Evolutionary conservation across 2,329 filamentous ascomycete genomes (phyloP).

Genomic region (Geosmithia flava): DNA sequence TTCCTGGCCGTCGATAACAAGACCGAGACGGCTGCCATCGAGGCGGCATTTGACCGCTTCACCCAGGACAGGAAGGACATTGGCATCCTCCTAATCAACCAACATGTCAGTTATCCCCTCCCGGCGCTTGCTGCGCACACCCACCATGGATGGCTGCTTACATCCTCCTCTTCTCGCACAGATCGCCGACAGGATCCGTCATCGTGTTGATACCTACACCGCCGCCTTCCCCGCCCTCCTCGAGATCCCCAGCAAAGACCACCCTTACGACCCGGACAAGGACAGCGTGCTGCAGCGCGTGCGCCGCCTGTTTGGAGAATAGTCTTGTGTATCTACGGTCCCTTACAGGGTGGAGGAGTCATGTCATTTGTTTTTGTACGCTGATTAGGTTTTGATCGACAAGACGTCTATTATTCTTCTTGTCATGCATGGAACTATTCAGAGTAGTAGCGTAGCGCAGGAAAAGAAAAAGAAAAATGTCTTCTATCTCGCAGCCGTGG

Average conservation of each 20-base stretch:
- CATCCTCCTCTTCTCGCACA: slow-evolving; percentile 20
- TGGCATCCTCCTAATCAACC: slow-evolving; percentile 92
- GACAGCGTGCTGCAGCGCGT: slow-evolving; percentile 93
- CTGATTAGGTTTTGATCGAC: background rate
- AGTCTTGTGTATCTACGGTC: slow-evolving; percentile 11
- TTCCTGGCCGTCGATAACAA: slow-evolving; percentile 94
- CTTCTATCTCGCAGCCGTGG: background rate
- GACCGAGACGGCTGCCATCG: slow-evolving; percentile 80
- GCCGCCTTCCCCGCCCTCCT: slow-evolving; percentile 92
- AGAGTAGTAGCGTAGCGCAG: background rate
- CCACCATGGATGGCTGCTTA: slow-evolving; percentile 6
- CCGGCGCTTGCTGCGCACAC: background rate
- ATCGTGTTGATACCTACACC: slow-evolving; percentile 81
- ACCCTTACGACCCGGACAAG: slow-evolving; percentile 97
- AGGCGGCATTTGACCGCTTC: slow-evolving; percentile 80
- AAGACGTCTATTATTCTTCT: background rate
- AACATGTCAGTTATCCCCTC: slow-evolving; percentile 55
- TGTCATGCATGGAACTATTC: background rate
- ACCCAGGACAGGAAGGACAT: slow-evolving; percentile 90
- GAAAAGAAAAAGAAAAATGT: background rate
- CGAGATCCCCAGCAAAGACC: slow-evolving; percentile 97
- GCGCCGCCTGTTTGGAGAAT: slow-evolving; percentile 55
- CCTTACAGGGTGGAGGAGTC: background rate
- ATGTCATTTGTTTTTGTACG: background rate
- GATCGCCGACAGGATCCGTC: slow-evolving; percentile 89